Conservation (phyloP, 2,329 filamentous ascomycete genomes). For the Penicillium sp. region DNA sequence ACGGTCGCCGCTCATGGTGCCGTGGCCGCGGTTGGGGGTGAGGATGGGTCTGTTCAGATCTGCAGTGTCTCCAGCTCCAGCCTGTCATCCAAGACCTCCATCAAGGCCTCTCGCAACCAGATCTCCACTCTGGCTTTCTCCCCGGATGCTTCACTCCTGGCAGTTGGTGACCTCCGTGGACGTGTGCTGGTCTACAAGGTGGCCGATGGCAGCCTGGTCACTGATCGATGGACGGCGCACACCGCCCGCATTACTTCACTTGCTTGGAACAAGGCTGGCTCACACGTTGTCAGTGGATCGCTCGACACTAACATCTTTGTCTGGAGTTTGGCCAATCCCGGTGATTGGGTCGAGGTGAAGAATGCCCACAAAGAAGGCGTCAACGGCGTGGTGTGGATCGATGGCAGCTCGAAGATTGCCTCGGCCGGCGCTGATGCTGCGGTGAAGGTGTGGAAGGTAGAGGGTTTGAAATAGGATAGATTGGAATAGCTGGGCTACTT, state of each 20-base stretch:
- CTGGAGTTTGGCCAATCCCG: constrained; percentile 82
- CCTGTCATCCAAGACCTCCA: constrained; percentile 54
- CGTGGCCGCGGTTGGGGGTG: constrained; percentile 71
- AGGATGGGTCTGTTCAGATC: constrained; percentile 71
- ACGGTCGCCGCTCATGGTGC: constrained; percentile 67
- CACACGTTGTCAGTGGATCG: constrained; percentile 76
- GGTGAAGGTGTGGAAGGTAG: constrained; percentile 81
- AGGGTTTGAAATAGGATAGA: constrained; percentile 48
- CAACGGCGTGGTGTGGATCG: constrained; percentile 78
- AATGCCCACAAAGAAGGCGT: constrained; percentile 98
- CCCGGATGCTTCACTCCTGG: constrained; percentile 69
- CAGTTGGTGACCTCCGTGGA: constrained; percentile 76
- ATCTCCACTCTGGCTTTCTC: constrained; percentile 85
- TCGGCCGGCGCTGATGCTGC: constrained; percentile 84
- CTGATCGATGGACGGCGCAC: constrained; percentile 74
- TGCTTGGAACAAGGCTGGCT: constrained; percentile 74
- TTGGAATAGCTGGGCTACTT: not conserved
- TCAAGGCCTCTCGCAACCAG: constrained; percentile 66
- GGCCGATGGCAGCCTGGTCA: constrained; percentile 66
- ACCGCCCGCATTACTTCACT: constrained; percentile 65
- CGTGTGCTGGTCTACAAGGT: constrained; percentile 82
- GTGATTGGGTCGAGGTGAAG: constrained; percentile 74
- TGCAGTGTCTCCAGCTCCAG: constrained; percentile 62
- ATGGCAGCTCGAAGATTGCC: constrained; percentile 63
- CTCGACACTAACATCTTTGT: constrained; percentile 90